Conservation (phyloP, 2,329 filamentous ascomycete genomes). For the Cladosporium halotolerans region DNA sequence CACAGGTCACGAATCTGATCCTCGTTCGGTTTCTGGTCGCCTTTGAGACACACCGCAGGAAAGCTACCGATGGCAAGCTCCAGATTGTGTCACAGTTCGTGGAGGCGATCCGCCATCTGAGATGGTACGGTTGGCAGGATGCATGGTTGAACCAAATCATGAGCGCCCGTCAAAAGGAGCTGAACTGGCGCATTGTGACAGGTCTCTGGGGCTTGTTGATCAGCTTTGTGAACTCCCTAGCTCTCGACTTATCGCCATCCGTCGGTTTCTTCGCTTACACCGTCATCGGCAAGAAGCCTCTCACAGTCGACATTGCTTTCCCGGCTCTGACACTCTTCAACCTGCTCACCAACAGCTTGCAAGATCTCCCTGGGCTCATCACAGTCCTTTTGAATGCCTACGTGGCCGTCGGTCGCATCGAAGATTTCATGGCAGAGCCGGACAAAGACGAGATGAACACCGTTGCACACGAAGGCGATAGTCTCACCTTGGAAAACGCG, state of each 20-base stretch:
- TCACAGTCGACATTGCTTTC: slow-evolving; percentile 78
- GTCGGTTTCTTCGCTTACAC: slow-evolving; percentile 79
- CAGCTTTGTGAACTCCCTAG: slow-evolving; percentile 61
- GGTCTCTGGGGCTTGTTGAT: slow-evolving; percentile 59
- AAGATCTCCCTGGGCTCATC: slow-evolving; percentile 68
- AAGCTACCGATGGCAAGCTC: slow-evolving; percentile 68
- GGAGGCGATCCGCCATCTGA: slow-evolving; percentile 72
- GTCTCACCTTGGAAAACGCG: slow-evolving; percentile 52
- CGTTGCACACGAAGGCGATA: slow-evolving; percentile 28
- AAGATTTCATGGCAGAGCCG: slow-evolving; percentile 80
- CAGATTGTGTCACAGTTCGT: slow-evolving; percentile 81
- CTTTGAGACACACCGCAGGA: slow-evolving; percentile 65
- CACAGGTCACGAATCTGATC: slow-evolving; percentile 62
- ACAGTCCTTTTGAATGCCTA: slow-evolving; percentile 72
- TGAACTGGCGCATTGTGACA: slow-evolving; percentile 59
- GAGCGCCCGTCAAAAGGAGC: slow-evolving; percentile 59
- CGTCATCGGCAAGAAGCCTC: slow-evolving; percentile 56
- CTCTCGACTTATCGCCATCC: slow-evolving; percentile 70
- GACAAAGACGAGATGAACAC: slow-evolving; percentile 51
- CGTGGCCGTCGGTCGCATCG: slow-evolving; percentile 75
- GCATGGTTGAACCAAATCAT: slow-evolving; percentile 67
- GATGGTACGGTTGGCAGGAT: slow-evolving; percentile 78
- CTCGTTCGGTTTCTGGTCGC: slow-evolving; percentile 61
- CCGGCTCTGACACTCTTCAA: slow-evolving; percentile 76
- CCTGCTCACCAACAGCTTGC: slow-evolving; percentile 66